A percentile compares a stretch with the other conserved stretches of the same genome.
Evolutionary conservation across 208 protist genomes (phyloP).

Genomic region (Angomonas ambiguus): DNA sequence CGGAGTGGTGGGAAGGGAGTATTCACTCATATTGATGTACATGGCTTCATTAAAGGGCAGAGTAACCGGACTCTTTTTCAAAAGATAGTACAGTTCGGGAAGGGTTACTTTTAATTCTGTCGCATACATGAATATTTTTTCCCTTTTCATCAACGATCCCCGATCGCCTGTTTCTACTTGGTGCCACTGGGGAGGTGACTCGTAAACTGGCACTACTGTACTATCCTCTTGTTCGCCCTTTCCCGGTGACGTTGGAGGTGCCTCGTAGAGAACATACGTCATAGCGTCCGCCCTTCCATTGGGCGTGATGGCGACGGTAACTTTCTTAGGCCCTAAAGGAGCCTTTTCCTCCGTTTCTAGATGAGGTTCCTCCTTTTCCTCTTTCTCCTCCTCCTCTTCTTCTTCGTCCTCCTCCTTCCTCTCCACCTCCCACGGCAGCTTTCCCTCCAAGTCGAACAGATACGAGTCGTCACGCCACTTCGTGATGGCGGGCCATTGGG

Average conservation of each 20-base stretch:
- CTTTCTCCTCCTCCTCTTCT: neutral
- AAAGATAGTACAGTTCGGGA: constrained; percentile 68
- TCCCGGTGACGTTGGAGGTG: neutral
- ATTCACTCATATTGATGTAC: constrained; percentile 60
- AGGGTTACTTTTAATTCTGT: constrained; percentile 71
- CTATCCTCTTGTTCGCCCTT: neutral
- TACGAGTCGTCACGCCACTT: constrained; percentile 73
- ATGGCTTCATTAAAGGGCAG: constrained; percentile 19
- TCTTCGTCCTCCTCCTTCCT: constrained; percentile 22
- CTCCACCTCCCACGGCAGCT: constrained; percentile 23
- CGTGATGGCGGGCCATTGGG: constrained; percentile 66
- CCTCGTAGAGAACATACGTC: constrained; percentile 68
- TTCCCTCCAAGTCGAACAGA: constrained; percentile 66
- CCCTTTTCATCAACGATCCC: neutral
- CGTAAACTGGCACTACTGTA: neutral
- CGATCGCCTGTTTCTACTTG: neutral
- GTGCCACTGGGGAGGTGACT: neutral
- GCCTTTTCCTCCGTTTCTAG: neutral
- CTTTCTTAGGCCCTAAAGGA: constrained; percentile 25
- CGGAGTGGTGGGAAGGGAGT: constrained; percentile 11
- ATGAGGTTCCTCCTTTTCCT: neutral
- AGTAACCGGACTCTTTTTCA: constrained; percentile 40
- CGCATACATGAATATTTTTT: constrained; percentile 81
- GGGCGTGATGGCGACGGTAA: constrained; percentile 88
- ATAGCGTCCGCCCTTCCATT: constrained; percentile 89